Evolutionary conservation across 192 early-diverging fungal genomes (phyloP).

Genomic region (Coemansia sp.): DNA sequence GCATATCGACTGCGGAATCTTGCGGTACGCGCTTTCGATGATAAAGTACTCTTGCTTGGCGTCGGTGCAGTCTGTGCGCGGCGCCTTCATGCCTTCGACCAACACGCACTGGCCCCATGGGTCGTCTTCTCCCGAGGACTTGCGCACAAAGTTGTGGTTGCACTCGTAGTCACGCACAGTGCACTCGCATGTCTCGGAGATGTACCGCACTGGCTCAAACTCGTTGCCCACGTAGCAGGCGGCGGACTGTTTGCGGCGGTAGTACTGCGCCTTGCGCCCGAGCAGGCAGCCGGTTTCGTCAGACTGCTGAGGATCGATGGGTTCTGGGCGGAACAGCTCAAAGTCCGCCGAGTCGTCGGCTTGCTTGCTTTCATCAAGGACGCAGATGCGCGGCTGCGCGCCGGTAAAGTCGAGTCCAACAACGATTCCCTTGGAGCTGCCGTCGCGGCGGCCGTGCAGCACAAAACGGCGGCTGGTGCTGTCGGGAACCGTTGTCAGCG

Average conservation of each 20-base stretch:
- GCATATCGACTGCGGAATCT: slow-evolving; percentile 85
- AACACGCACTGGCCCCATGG: slow-evolving; percentile 63
- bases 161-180: slow-evolving; percentile 85
- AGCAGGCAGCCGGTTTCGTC: slow-evolving; percentile 61
- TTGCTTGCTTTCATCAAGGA: slow-evolving; percentile 45
- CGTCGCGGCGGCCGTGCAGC: slow-evolving; percentile 65
- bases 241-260: slow-evolving; percentile 65
- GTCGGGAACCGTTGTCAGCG: slow-evolving; percentile 64
- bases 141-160: slow-evolving; percentile 80
- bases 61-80: slow-evolving; percentile 59
- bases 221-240: slow-evolving; percentile 78
- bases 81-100: slow-evolving; percentile 60
- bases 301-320: slow-evolving; percentile 44
- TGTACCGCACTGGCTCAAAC: slow-evolving; percentile 61
- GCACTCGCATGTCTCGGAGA: slow-evolving; percentile 72
- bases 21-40: slow-evolving; percentile 84
- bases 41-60: slow-evolving; percentile 63
- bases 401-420: slow-evolving; percentile 55
- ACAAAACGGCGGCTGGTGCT: slow-evolving; percentile 80
- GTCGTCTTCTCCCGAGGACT: slow-evolving; percentile 26
- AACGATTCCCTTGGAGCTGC: slow-evolving; percentile 21
- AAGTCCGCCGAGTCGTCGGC: slow-evolving; percentile 61
- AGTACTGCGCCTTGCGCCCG: slow-evolving; percentile 71
- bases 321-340: slow-evolving; percentile 65
- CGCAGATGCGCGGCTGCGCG: slow-evolving; percentile 51